A percentile compares a stretch with the other conserved stretches of the same genome.
These are phyloP conservation scores for Microascus cirrosus DNA, from an alignment of 2,329 filamentous ascomycete genomes.

Conservation along the genomic window DNA sequence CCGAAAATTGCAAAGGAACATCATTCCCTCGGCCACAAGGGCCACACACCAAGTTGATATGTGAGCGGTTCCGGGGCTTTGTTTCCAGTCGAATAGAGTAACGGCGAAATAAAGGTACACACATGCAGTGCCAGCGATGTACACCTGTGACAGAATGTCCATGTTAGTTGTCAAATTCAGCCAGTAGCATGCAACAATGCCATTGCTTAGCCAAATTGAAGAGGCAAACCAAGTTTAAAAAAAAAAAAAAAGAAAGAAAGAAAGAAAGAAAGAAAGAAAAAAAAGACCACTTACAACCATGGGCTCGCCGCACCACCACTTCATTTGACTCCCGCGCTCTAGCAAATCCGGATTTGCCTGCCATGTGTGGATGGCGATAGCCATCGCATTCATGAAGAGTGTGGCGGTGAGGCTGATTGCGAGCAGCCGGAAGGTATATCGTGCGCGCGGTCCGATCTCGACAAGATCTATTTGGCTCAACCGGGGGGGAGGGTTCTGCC, in stretches of 20 bases:
- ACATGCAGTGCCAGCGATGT: conserved; percentile 75
- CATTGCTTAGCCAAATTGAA: background rate
- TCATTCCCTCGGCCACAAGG: conserved; percentile 59
- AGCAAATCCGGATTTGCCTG: conserved; percentile 26
- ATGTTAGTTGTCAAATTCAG: background rate
- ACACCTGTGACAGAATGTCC: conserved; percentile 47
- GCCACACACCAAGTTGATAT: conserved; percentile 68
- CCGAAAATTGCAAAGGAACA: conserved; percentile 58
- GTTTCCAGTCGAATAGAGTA: conserved; percentile 72
- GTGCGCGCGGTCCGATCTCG: conserved; percentile 55
- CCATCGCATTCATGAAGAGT: conserved; percentile 63
- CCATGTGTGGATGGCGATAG: conserved; percentile 61
- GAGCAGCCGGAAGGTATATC: conserved; percentile 65
- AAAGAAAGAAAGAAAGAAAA: background rate
- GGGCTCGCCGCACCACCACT: conserved; percentile 76
- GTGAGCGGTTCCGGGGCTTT: conserved; percentile 72
- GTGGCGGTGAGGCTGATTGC: conserved; percentile 60
- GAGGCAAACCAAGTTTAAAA: background rate
- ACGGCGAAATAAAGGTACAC: conserved; percentile 79
- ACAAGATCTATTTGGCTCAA: conserved; percentile 26
- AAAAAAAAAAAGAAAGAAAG: background rate
- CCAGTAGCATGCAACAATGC: background rate
- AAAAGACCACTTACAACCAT: conserved; percentile 52
- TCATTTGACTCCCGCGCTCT: conserved; percentile 20
- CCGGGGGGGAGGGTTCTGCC: conserved; percentile 24